These are phyloP conservation scores for Metschnikowia colocasiae DNA, from an alignment of 805 yeast species.

Conservation along the genomic window DNA sequence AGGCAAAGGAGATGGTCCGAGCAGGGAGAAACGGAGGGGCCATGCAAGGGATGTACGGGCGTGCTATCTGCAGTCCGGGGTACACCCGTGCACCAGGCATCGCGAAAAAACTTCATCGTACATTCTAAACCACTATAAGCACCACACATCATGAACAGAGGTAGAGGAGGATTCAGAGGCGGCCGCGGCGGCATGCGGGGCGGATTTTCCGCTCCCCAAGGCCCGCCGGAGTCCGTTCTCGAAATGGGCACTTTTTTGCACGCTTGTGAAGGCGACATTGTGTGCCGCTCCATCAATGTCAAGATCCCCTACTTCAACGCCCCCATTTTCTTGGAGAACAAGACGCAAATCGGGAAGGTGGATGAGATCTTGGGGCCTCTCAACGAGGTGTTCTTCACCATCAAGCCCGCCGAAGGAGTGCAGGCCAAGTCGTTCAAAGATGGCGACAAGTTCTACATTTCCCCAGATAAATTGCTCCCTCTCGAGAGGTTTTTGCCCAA, in stretches of 20 bases:
- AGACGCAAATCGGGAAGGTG: constrained; percentile 93
- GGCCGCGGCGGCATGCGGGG: constrained; percentile 68
- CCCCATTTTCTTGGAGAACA: constrained; percentile 94
- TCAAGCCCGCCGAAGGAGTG: constrained; percentile 94
- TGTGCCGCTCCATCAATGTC: constrained; percentile 90
- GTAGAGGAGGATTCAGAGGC: constrained; percentile 67
- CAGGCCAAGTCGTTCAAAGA: constrained; percentile 89
- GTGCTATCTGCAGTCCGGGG: background rate
- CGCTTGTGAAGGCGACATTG: constrained; percentile 95
- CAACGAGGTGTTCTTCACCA: constrained; percentile 96
- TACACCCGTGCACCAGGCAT: constrained; percentile 20
- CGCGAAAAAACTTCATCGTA: constrained; percentile 16
- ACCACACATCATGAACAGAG: constrained; percentile 43
- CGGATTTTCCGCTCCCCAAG: constrained; percentile 72
- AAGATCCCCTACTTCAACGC: constrained; percentile 98
- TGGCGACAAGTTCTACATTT: constrained; percentile 95
- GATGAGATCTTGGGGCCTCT: constrained; percentile 98
- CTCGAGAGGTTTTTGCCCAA: constrained; percentile 95
- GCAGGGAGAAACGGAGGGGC: too few relatives aligned
- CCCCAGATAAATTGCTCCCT: constrained; percentile 92
- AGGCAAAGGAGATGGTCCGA: too few relatives aligned
- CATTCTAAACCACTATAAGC: background rate
- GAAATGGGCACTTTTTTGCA: constrained; percentile 94
- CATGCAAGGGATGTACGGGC: background rate
- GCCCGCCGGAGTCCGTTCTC: constrained; percentile 93